These are phyloP conservation scores for Thymus mandschuricus DNA, from an alignment of 257 asterid species.

Conservation along the genomic window DNA sequence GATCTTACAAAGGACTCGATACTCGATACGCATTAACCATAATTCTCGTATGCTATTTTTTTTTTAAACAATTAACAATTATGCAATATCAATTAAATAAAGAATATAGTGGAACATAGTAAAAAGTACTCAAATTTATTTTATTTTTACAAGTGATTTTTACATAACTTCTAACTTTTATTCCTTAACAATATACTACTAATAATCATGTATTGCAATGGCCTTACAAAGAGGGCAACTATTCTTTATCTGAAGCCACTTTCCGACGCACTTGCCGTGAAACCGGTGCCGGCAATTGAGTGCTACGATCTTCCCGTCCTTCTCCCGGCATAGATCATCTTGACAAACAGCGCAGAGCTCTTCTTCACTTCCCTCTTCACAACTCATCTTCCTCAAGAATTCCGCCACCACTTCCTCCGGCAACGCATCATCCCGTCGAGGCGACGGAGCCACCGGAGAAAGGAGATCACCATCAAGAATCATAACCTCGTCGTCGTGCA, in stretches of 20 bases:
- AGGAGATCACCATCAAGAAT: not conserved
- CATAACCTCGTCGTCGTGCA: not conserved
- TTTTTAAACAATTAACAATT: no score
- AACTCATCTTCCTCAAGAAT: not conserved
- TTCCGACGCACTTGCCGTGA: not conserved
- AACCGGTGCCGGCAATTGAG: not conserved
- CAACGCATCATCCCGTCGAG: not conserved
- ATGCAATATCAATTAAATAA: no score
- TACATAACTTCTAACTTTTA: no score
- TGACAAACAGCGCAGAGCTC: constrained; percentile 7
- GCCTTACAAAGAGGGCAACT: constrained; percentile 11
- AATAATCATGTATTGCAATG: not conserved
- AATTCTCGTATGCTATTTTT: no score
- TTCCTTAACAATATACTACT: no score
- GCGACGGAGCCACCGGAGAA: not conserved
- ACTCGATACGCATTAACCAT: no score
- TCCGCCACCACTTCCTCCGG: not conserved
- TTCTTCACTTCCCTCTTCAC: not conserved
- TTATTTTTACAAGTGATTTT: no score
- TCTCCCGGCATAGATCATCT: not conserved
- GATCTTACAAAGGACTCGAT: no score
- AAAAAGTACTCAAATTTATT: no score
- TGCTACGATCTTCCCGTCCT: not conserved
- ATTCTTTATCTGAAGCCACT: constrained; percentile 3
- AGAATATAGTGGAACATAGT: no score